These are phyloP conservation scores for Nigrospora sphaerica DNA, from an alignment of 2,329 filamentous ascomycete genomes.

Conservation along the genomic window DNA sequence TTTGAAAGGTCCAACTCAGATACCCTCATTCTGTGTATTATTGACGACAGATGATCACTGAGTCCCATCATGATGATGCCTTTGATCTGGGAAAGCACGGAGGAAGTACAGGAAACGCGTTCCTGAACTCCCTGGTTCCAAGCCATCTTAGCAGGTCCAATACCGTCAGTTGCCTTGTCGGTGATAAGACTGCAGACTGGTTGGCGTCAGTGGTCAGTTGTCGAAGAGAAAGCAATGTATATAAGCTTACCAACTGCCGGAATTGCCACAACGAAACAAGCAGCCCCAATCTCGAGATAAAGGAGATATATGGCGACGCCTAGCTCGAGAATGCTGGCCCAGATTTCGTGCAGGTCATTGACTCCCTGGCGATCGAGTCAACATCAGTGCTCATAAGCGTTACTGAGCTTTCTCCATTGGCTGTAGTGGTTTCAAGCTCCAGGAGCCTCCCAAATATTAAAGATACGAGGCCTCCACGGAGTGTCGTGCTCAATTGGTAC, in stretches of 20 bases:
- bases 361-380: slow-evolving; percentile 23
- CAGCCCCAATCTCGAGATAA: slow-evolving; percentile 23
- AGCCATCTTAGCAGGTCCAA: slow-evolving; percentile 1
- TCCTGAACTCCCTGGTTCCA: neutral
- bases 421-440: slow-evolving; percentile 17
- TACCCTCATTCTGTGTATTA: slow-evolving; percentile 1
- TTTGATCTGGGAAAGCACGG: slow-evolving; percentile 2
- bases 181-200: neutral
- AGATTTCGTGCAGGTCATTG: slow-evolving; percentile 25
- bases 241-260: slow-evolving; percentile 16
- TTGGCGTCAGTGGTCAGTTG: neutral
- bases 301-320: slow-evolving; percentile 28
- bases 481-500: slow-evolving; percentile 27
- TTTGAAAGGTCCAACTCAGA: slow-evolving; percentile 1
- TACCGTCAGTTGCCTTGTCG: neutral
- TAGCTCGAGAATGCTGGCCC: slow-evolving; percentile 30
- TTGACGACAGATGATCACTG: neutral
- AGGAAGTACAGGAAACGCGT: neutral
- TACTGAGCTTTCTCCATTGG: slow-evolving; percentile 28
- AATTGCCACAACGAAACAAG: slow-evolving; percentile 19
- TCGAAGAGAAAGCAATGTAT: neutral
- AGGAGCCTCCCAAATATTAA: slow-evolving; percentile 43
- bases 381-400: slow-evolving; percentile 41
- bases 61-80: slow-evolving; percentile 1
- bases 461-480: slow-evolving; percentile 27